phyloP scores from a whole-genome alignment of 2,329 filamentous ascomycete species.

The Seiridium unicorne region DNA sequence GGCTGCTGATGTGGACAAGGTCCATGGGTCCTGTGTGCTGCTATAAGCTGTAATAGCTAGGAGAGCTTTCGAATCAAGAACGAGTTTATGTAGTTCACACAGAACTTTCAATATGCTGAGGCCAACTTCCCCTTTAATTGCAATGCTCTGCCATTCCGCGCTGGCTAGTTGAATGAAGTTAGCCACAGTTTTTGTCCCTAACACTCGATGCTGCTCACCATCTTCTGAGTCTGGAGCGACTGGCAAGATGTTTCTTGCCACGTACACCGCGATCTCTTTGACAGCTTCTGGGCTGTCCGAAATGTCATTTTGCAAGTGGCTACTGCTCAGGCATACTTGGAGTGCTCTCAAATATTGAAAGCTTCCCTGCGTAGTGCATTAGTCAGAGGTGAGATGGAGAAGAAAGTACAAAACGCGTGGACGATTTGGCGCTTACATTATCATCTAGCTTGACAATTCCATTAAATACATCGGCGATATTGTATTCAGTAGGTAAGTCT shows the following conservation, averaged over 20 bases:
- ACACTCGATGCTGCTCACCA: neutral
- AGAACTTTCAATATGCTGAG: neutral
- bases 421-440: no score
- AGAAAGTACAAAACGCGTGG: no score
- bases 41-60: constrained; percentile 29
- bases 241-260: neutral
- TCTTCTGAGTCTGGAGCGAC: neutral
- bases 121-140: neutral
- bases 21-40: constrained; percentile 22
- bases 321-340: neutral
- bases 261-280: neutral
- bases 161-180: neutral
- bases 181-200: neutral
- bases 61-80: constrained; percentile 18
- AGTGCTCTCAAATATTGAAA: neutral
- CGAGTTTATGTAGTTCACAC: neutral
- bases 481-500: no score
- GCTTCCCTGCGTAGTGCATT: neutral
- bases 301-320: neutral
- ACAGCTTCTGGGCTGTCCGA: neutral
- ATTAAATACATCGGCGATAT: no score
- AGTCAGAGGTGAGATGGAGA: neutral
- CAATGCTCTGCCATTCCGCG: neutral
- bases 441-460: no score
- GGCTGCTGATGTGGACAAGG: constrained; percentile 10